Evolutionary conservation across 2,329 filamentous ascomycete species (phyloP), one percentile per base, ranked within the genome.

Genomic region (Pyricularia pennisetigena): DNA sequence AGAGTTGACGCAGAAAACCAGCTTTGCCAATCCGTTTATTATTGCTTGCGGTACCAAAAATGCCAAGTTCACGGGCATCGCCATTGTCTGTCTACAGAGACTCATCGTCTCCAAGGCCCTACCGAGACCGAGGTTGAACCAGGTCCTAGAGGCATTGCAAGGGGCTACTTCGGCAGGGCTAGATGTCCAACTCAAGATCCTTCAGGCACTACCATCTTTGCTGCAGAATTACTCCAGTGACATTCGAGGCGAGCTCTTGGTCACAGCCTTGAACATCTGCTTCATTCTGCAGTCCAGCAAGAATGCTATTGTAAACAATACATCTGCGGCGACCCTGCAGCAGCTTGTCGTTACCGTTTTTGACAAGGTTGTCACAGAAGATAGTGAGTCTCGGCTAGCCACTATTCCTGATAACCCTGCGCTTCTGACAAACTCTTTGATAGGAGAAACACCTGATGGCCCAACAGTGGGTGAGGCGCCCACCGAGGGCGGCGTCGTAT

Each of bases 171-270:
- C 82, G 77, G 90, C 92, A 75, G 82, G 87, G 16, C 80, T 97
- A 69, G 95, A 99, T 79, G 91, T 97, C 2, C 95, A 99, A 76
- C 86, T 99, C 72, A 98, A 98, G 78, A 95, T 98, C 67, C 82
- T 99, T 16, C 95, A 99, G 77, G 93, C 93, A 0, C 80, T 99
- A 20, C 95, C 95, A 4, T 92, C 93, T 1, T 79, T 99, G 49
- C 80, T 98, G 28, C 94, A 97, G 72, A 97, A 97, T 74, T 98
- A 98, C 78, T 88, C 92, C 0, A 83, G 85, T 49, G 91, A 97
- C 68, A 81, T 99, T 54, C 88, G 90, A 69, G 93, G 91, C 1
- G 90, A 94, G 69, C 82, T 97, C 41, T 83, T 99, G 57, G 90
- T 93, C 30, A 92, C 88, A 10, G 88, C 92, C 0, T 80, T 99